phyloP scores from a whole-genome alignment of 176 grass and related monocot genomes.

The Microstegium vimineum region DNA sequence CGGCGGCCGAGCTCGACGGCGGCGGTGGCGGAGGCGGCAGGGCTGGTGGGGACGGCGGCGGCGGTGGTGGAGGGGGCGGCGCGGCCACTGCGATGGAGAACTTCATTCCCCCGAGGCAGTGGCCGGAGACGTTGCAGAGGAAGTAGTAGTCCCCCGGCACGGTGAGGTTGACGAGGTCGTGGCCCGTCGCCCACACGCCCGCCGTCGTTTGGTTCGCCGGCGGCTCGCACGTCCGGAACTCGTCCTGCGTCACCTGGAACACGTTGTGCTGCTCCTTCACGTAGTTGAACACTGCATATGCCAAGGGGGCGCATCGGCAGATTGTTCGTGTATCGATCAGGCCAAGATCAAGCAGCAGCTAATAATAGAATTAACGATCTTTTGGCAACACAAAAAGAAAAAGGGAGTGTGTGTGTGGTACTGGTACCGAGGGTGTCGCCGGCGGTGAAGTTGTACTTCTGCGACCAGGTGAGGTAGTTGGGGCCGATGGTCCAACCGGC shows the following conservation, averaged over 20 bases:
- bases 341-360: background rate
- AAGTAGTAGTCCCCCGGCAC: constrained; percentile 53
- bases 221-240: constrained; percentile 51
- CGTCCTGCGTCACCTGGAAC: constrained; percentile 50
- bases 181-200: constrained; percentile 38
- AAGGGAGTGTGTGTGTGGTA: background rate
- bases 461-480: constrained; percentile 68
- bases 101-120: constrained; percentile 83
- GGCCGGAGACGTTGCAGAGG: constrained; percentile 62
- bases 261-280: constrained; percentile 66
- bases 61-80: background rate
- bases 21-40: constrained; percentile 11
- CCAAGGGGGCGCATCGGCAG: background rate
- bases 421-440: constrained; percentile 70
- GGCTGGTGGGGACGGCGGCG: background rate
- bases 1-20: background rate
- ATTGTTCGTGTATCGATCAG: background rate
- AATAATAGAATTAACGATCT: too few relatives aligned
- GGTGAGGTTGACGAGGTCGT: constrained; percentile 48
- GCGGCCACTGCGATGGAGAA: constrained; percentile 44
- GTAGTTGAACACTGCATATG: constrained; percentile 76
- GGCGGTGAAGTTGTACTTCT: constrained; percentile 81
- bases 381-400: background rate
- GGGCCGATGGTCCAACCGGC: constrained; percentile 53
- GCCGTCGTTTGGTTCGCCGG: constrained; percentile 21